Percentiles rank a stretch among this genome's conserved stretches.
Conservation (phyloP, 305 asterid species). For the Solanum chacoense region DNA sequence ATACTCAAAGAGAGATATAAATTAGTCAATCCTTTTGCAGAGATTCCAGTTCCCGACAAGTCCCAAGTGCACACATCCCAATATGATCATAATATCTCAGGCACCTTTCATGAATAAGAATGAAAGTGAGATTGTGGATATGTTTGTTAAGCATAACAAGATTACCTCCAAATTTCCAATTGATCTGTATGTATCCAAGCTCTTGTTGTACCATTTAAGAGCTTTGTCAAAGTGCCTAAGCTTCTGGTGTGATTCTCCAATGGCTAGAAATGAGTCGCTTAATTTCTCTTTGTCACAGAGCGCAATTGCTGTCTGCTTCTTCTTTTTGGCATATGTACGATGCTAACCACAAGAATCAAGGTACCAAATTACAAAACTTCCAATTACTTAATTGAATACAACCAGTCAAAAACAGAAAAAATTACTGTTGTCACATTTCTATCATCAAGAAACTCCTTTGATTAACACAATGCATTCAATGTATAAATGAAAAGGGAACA, state of each 20-base stretch:
- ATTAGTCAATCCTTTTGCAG: not conserved
- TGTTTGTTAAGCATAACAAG: constrained; percentile 5
- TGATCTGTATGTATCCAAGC: constrained; percentile 53
- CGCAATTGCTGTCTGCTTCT: constrained; percentile 51
- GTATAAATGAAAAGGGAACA: not conserved
- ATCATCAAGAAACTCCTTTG: not conserved
- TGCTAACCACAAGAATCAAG: constrained; percentile 34
- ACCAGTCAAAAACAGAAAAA: not conserved
- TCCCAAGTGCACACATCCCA: not conserved
- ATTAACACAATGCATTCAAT: not conserved
- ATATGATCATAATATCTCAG: not conserved
- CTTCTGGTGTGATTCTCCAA: constrained; percentile 81
- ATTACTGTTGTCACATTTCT: not conserved
- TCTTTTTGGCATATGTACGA: constrained; percentile 61
- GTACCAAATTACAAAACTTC: constrained; percentile 10
- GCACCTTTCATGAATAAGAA: not conserved
- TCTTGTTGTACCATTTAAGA: constrained; percentile 70
- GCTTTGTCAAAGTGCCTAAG: constrained; percentile 61
- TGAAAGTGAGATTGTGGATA: not conserved
- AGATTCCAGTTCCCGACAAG: not conserved
- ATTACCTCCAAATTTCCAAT: constrained; percentile 93
- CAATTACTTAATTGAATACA: constrained; percentile 4
- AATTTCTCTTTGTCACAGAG: constrained; percentile 85
- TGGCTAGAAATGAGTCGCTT: constrained; percentile 66
- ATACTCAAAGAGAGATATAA: not conserved